Base-by-base conservation (phyloP, 371 early-diverging fungal genomes). In the Mortierella sp. region DNA sequence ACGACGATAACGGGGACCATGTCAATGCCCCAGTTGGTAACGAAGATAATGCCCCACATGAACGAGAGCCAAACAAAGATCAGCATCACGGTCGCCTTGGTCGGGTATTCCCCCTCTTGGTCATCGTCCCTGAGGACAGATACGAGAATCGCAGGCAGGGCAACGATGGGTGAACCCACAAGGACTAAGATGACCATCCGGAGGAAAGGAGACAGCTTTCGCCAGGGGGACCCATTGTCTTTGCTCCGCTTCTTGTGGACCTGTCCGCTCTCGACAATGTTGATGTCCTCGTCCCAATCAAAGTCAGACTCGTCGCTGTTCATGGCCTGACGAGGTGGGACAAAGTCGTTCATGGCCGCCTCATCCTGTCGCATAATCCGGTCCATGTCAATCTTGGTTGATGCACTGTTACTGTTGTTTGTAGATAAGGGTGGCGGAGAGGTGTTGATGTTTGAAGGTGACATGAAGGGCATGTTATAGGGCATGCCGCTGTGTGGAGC, bases 221-320 rank as follows among this genome's bases (percentile, higher is more conserved):
- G 55, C 86, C 86, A 85, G n/a, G 58, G 65, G 2, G 75, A 79
- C 0, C 16, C 54, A 12, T 41, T 70, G 27, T 74, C 29, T 54
- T 81, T 79, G 43, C 7, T 38, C 32, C 49, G 18, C 46, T 71
- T 75, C 60, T 78, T 78, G 27, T 43, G 68, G 44, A 75, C 58
- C 8, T 79, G 76, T 3, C 82, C 82, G 16, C 56, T 77, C 4
- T 76, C 77, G 58, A 79, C 77, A 51, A 85, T 79, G 21, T 77
- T 75, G 72, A 85, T 75, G 32, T 85, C 86, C 27, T 79, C 86
- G 32, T 85, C 86, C 86, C 86, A 85, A 46, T 85, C 86, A 76
- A 85, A 85, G 60, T 85, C 86, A 8, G 86, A 85, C 70, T 85
- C 86, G 48, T 85, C 86, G 41, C 86, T 85, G 75, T 85, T 85